Evolutionary conservation across 208 protist species (phyloP).

Genomic region (Trypanosoma vivax): DNA sequence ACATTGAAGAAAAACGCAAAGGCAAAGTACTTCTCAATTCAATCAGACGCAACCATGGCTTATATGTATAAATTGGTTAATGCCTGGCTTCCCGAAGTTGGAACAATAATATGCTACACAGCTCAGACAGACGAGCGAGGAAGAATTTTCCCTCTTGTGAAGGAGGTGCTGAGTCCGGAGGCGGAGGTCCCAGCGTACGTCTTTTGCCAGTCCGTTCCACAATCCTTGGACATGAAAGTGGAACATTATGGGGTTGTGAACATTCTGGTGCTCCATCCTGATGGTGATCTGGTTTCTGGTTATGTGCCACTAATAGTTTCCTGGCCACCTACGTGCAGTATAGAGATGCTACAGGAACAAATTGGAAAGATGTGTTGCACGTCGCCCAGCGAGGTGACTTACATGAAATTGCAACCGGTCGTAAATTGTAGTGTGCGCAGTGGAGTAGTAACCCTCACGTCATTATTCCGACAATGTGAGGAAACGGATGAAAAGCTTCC

Average conservation of each 20-base stretch:
- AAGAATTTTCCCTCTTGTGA: constrained; percentile 11
- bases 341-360: constrained; percentile 16
- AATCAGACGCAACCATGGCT: constrained; percentile 2
- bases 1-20: constrained; percentile 14
- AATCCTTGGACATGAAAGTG: background rate
- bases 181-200: constrained; percentile 30
- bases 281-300: constrained; percentile 20
- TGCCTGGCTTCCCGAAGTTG: constrained; percentile 7
- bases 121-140: constrained; percentile 1
- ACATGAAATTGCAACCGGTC: constrained; percentile 26
- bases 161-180: constrained; percentile 18
- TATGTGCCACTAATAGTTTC: constrained; percentile 36
- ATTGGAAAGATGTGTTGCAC: constrained; percentile 22
- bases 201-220: constrained; percentile 36
- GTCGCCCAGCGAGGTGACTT: constrained; percentile 22
- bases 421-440: constrained; percentile 17
- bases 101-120: constrained; percentile 24
- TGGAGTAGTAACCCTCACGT: constrained; percentile 14
- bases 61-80: constrained; percentile 24
- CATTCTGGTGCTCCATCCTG: constrained; percentile 23
- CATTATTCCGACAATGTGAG: constrained; percentile 12
- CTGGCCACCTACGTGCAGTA: constrained; percentile 1
- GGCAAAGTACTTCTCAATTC: constrained; percentile 15
- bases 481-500: constrained; percentile 7
- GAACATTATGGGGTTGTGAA: constrained; percentile 25